Conservation (phyloP, 306 rosid species). For the Cicer chorassanicum region DNA sequence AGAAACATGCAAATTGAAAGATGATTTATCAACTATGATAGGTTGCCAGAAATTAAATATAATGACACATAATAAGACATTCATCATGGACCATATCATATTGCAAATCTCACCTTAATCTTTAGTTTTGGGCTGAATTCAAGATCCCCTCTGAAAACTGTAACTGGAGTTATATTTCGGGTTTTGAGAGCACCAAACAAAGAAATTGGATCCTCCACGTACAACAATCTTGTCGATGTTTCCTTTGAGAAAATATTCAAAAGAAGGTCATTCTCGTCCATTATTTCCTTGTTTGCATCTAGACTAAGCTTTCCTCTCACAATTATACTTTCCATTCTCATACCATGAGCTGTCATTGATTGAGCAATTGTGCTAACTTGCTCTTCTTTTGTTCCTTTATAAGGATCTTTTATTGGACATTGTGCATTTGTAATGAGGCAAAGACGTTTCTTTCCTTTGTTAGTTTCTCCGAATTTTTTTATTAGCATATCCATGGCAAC, state of each 20-base stretch:
- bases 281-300: conserved; percentile 51
- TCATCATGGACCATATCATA: conserved; percentile 26
- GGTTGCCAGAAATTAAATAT: background rate
- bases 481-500: conserved; percentile 94
- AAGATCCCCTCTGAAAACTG: conserved; percentile 83
- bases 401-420: conserved; percentile 71
- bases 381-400: conserved; percentile 81
- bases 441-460: conserved; percentile 79
- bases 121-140: conserved; percentile 70
- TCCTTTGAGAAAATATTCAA: conserved; percentile 69
- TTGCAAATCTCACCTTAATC: conserved; percentile 71
- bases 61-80: conserved; percentile 10
- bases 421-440: conserved; percentile 83
- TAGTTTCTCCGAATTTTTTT: conserved; percentile 74
- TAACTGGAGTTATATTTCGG: conserved; percentile 69
- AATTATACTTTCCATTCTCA: conserved; percentile 85
- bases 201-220: conserved; percentile 71
- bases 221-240: conserved; percentile 69
- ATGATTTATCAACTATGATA: conserved; percentile 2
- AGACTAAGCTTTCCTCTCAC: conserved; percentile 63
- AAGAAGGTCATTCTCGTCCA: conserved; percentile 79
- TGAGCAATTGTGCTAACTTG: conserved; percentile 77
- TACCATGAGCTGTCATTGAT: conserved; percentile 74
- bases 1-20: background rate
- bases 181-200: conserved; percentile 83